Percentiles rank a stretch among this genome's conserved stretches.
phyloP scores from a whole-genome alignment of 2,329 filamentous ascomycete species.

The Trichophyton benhamiae region DNA sequence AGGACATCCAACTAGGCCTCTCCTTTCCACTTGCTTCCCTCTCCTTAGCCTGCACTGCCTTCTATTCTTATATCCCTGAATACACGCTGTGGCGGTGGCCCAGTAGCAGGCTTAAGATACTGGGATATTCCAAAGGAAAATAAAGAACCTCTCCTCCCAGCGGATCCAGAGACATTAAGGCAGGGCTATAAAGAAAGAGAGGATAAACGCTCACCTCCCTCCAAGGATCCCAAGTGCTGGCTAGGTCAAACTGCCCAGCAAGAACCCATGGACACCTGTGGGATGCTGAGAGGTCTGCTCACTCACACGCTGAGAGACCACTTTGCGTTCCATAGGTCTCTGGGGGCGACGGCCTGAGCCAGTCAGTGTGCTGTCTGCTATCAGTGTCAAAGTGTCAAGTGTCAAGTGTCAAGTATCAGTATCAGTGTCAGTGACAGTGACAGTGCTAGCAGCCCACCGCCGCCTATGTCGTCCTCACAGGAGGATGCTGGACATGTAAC shows the following conservation, averaged over 20 bases:
- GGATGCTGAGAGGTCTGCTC: constrained; percentile 40
- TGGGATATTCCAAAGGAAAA: not conserved
- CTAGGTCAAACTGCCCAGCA: not conserved
- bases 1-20: not conserved
- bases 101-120: not conserved
- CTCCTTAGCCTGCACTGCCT: not conserved
- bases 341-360: constrained; percentile 26
- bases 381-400: too few relatives aligned
- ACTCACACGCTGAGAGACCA: constrained; percentile 37
- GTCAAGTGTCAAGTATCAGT: too few relatives aligned
- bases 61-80: not conserved
- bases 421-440: too few relatives aligned
- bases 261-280: constrained; percentile 34
- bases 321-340: constrained; percentile 42
- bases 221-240: not conserved
- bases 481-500: constrained; percentile 27
- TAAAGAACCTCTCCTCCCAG: not conserved
- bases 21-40: not conserved
- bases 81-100: constrained; percentile 4
- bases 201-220: too few relatives aligned
- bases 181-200: not conserved
- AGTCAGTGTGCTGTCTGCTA: not conserved
- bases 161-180: not conserved
- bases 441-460: not conserved
- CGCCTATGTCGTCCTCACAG: constrained; percentile 13